Base-by-base conservation (phyloP, 768 basidiomycete species). In the Lactifluus volemus region DNA sequence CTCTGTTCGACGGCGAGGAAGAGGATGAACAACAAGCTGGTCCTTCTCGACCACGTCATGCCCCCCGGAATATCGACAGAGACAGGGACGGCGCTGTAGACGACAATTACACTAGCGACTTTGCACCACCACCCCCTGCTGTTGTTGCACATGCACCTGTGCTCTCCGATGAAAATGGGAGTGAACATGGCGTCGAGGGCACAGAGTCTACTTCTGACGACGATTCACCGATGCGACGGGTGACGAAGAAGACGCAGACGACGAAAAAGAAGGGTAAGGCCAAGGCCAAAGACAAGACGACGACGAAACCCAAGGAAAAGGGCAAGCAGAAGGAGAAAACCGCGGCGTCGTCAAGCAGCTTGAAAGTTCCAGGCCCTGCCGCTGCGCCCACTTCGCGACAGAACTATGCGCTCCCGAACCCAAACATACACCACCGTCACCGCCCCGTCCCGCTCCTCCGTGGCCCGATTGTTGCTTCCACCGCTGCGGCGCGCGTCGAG, bases 401-500 rank as follows among this genome's bases (percentile, higher is more conserved):
- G 68, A 81, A 76, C 67, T 82, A 86, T 63, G 72, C 77, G 17
- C 75, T 86, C 12, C 86, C 86, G 0, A 80, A 80, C 12, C 85
- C 85, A 0, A 85, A 80, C 61, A 74, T 84, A 0, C 82, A 90
- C 61, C 89, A 91, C 69, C 79, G 89, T 51, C 89, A 92, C 68
- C 76, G 85, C 30, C 83, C 86, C 14, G 75, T 83, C 5, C 84
- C 88, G 0, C 72, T 89, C 5, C 82, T 80, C 67, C 74, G 76
- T 29, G 77, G 76, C 45, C 60, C 49, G 12, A 47, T 49, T 4
- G 41, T 25, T 25, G 25, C 32, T 9, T 3, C 41, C 1, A 67
- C 74, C 53, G 79, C 75, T 7, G n/a, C n/a, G 11, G 19, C 44
- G 50, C 80, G 63, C 56, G 72, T 84, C 14, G 87, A 89, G 70